A percentile compares a stretch with the other conserved stretches of the same genome.
These are phyloP conservation scores for Talaromyces sp. DNA, from an alignment of 2,329 filamentous ascomycete genomes.

Conservation along the genomic window DNA sequence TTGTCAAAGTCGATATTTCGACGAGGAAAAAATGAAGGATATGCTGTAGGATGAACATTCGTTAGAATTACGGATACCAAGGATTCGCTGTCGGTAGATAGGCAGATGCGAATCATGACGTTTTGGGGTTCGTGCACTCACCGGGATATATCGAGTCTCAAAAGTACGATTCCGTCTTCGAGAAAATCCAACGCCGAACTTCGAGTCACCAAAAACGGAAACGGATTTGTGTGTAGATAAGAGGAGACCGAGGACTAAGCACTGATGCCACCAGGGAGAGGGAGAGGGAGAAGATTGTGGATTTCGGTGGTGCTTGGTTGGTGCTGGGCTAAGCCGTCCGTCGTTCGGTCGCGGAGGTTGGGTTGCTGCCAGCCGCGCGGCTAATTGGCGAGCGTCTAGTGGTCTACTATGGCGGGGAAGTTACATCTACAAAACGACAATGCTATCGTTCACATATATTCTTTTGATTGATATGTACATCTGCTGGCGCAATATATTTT, in stretches of 20 bases:
- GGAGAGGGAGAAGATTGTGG: not conserved
- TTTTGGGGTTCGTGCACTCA: not conserved
- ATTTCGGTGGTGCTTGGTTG: not conserved
- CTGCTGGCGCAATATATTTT: not conserved
- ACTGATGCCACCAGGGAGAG: not conserved
- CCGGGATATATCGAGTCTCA: not conserved
- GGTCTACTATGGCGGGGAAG: not conserved
- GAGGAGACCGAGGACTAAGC: not conserved
- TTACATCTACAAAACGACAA: not conserved
- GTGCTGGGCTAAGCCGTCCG: not conserved
- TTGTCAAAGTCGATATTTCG: not conserved
- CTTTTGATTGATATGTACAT: not conserved
- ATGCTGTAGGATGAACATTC: not conserved
- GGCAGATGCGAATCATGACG: slow-evolving; percentile 1
- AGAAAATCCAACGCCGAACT: not conserved
- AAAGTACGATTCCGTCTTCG: not conserved
- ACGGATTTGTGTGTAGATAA: not conserved
- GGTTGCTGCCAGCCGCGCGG: slow-evolving; percentile 4
- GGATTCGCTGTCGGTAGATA: not conserved
- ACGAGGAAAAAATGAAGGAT: not conserved
- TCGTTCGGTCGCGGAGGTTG: not conserved
- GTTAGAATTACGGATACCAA: not conserved
- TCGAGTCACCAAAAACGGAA: not conserved
- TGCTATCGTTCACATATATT: not conserved
- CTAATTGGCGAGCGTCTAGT: slow-evolving; percentile 2